Evolutionary conservation across 202 grass and related monocot genomes (phyloP).

Genomic region (Musa balbisiana): DNA sequence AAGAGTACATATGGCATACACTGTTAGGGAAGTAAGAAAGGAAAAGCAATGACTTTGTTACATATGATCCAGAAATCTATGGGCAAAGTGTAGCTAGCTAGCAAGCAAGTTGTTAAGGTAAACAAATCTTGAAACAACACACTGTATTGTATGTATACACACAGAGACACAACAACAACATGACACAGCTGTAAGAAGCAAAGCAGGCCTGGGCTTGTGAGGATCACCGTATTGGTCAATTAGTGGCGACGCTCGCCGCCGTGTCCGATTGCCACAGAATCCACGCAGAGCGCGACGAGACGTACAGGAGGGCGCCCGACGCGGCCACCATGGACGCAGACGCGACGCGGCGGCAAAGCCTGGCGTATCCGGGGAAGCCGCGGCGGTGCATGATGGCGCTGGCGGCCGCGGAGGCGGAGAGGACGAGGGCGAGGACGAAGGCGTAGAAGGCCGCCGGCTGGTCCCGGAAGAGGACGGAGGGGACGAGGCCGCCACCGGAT

Average conservation of each 20-base stretch:
- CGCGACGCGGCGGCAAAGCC: background rate
- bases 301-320: background rate
- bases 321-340: background rate
- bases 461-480: slow-evolving; percentile 9
- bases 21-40: background rate
- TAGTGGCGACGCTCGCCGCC: background rate
- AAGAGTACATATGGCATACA: background rate
- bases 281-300: background rate
- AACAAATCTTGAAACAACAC: no score
- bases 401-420: background rate
- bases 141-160: no score
- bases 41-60: background rate
- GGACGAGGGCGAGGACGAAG: slow-evolving; percentile 8
- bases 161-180: no score
- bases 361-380: slow-evolving; percentile 7
- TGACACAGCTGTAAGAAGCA: no score
- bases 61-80: background rate
- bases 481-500: background rate
- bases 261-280: background rate
- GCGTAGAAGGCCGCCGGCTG: slow-evolving; percentile 12
- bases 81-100: background rate
- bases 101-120: no score
- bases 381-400: slow-evolving; percentile 11
- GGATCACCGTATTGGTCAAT: background rate
- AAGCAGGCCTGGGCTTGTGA: background rate